Conservation (phyloP, 2,329 filamentous ascomycete genomes). For the Monilinia laxa region DNA sequence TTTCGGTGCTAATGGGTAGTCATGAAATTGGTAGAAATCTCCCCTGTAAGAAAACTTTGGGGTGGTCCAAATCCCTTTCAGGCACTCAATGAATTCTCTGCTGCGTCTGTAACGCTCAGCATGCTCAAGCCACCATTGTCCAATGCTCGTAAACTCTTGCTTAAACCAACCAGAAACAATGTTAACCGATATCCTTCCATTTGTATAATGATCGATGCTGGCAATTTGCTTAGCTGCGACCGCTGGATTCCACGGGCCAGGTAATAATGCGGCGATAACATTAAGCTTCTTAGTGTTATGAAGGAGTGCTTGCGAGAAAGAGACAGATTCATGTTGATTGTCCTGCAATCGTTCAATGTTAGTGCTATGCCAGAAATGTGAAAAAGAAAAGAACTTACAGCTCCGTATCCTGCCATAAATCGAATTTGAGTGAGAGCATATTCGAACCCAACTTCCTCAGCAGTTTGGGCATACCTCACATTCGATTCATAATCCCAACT, state of each 20-base stretch:
- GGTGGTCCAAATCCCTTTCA: conserved; percentile 52
- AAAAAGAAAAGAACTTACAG: conserved; percentile 33
- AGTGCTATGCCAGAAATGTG: neutral
- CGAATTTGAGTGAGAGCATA: conserved; percentile 54
- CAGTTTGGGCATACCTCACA: conserved; percentile 49
- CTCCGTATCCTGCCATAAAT: conserved; percentile 52
- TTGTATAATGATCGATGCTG: conserved; percentile 52
- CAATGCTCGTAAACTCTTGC: conserved; percentile 51
- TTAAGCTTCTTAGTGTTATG: conserved; percentile 50
- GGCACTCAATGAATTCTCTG: conserved; percentile 51
- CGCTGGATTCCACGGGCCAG: conserved; percentile 52
- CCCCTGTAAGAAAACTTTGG: conserved; percentile 51
- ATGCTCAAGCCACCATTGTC: conserved; percentile 56
- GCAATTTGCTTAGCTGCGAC: conserved; percentile 55
- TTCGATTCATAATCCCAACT: conserved; percentile 51
- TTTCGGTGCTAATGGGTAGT: conserved; percentile 52
- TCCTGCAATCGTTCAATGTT: conserved; percentile 26
- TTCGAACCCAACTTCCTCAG: conserved; percentile 51
- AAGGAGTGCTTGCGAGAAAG: conserved; percentile 52
- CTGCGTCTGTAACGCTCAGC: conserved; percentile 50
- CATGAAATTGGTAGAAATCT: conserved; percentile 54
- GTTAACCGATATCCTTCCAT: conserved; percentile 53
- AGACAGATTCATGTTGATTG: conserved; percentile 53
- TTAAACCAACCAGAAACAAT: conserved; percentile 56
- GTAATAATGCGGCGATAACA: conserved; percentile 52